Evolutionary conservation across 345 rosid genomes (phyloP).

Genomic region (Zanthoxylum bungeanum): DNA sequence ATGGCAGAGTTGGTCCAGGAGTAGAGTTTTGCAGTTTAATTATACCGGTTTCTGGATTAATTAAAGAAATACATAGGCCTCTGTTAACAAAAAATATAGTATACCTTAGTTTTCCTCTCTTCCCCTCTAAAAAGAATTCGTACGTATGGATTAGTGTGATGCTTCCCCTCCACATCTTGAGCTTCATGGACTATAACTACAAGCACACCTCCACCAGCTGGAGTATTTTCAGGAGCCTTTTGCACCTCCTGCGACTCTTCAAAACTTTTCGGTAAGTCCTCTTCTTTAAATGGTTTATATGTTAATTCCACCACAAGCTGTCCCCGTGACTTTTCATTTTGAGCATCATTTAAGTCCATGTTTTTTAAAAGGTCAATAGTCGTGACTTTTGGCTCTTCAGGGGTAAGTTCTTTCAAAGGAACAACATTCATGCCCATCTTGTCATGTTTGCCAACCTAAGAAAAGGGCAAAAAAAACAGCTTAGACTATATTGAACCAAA

Average conservation of each 20-base stretch:
- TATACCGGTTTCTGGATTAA: background rate
- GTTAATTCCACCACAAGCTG: constrained; percentile 69
- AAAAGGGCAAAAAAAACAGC: constrained; percentile 2
- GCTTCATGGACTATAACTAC: constrained; percentile 81
- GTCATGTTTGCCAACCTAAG: constrained; percentile 83
- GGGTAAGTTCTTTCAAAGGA: constrained; percentile 73
- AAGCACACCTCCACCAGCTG: constrained; percentile 81
- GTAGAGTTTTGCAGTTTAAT: background rate
- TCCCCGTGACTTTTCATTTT: constrained; percentile 69
- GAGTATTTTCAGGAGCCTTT: constrained; percentile 85
- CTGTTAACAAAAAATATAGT: background rate
- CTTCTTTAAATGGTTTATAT: constrained; percentile 82
- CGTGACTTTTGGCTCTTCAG: constrained; percentile 61
- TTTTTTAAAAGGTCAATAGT: constrained; percentile 72
- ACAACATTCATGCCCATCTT: constrained; percentile 85
- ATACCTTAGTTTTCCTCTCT: constrained; percentile 79
- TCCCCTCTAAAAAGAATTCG: constrained; percentile 73
- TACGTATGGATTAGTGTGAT: constrained; percentile 81
- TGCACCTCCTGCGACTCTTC: constrained; percentile 49
- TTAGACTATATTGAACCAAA: background rate
- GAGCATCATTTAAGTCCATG: constrained; percentile 55
- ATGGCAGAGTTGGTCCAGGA: background rate
- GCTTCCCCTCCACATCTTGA: constrained; percentile 89
- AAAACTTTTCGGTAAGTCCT: constrained; percentile 49
- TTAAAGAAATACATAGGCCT: background rate